Percentiles rank a stretch among this genome's conserved stretches.
Evolutionary conservation across 2,329 filamentous ascomycete genomes (phyloP).

Genomic region (Talaromyces sp.): DNA sequence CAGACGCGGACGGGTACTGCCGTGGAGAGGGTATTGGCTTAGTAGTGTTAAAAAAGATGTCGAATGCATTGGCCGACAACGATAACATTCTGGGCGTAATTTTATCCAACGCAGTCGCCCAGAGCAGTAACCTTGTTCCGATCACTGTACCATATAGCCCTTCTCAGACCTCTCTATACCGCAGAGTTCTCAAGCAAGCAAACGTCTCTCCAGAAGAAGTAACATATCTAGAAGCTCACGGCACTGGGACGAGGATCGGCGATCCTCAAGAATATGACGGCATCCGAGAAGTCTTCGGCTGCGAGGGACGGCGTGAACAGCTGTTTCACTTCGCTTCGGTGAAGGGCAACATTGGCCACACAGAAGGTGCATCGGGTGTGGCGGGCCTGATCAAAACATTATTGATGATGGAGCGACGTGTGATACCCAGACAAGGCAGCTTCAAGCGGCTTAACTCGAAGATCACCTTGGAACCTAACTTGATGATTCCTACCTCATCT

Average conservation of each 20-base stretch:
- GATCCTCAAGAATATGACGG: conserved; percentile 23
- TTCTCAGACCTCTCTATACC: not conserved
- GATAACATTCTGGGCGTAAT: conserved; percentile 41
- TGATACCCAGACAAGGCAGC: conserved; percentile 27
- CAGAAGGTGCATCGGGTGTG: conserved; percentile 29
- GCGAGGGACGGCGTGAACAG: conserved; percentile 9
- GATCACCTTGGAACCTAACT: conserved; percentile 17
- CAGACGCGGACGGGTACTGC: conserved; percentile 46
- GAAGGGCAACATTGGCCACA: conserved; percentile 35
- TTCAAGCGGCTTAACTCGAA: conserved; percentile 27
- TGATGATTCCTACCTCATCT: conserved; percentile 18
- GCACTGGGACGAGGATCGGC: conserved; percentile 24
- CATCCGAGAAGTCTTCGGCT: conserved; percentile 11
- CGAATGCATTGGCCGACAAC: conserved; percentile 43
- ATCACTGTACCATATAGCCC: not conserved
- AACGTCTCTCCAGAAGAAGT: not conserved
- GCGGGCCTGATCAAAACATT: conserved; percentile 27
- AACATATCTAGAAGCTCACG: not conserved
- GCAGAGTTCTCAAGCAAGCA: not conserved
- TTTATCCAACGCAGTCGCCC: conserved; percentile 28
- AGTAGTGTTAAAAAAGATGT: conserved; percentile 50
- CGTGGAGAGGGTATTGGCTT: conserved; percentile 50
- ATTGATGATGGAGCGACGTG: conserved; percentile 36
- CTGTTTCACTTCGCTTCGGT: conserved; percentile 27
- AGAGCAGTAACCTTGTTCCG: conserved; percentile 23